Base-by-base conservation (phyloP, 1,284 basidiomycete species). In the Neotropicomus parvogracilis region DNA sequence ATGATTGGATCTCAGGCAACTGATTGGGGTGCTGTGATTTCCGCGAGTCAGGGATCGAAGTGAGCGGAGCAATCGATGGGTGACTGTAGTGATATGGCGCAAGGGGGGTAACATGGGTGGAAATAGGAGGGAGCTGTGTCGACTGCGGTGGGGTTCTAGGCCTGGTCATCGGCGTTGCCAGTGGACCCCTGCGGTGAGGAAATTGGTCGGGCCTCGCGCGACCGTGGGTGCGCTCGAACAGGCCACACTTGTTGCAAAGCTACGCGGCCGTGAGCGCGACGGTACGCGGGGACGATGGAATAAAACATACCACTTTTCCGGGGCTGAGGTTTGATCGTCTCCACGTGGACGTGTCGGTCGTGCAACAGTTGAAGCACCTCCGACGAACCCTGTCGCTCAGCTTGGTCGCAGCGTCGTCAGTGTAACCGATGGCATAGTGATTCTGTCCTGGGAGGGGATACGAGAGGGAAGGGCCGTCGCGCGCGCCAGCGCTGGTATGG, bases 191-290 rank as follows among this genome's bases (percentile, higher is more conserved):
- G 59, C 85, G 85, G 70, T 87, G 85, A 12, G 85, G 85, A 65
- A 89, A 88, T 59, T 88, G 87, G 51, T 88, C 85, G 0, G 86
- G 86, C 36, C 88, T 73, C 12, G 87, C 83, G 16, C 86, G 78
- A 16, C 83, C 85, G 65, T 90, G 87, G 0, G 88, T 90, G 46
- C 87, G 80, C 65, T 90, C 87, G 59, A 90, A 90, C 9, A 90
- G 69, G 19, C 87, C 87, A 60, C 87, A 90, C 62, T 90, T 90
- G 75, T 90, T 90, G 72, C 87, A 90, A n/a, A 90, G 75, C 85
- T 89, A 53, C 4, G 19, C 33, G 48, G 40, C 33, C 13, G n/a
- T 55, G 14, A 66, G 48, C 14, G 20, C 19, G 49, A 28, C 50
- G 20, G 40, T 21, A 46, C 16, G 46, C 52, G 21, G 43, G 39